Evolutionary conservation across 805 yeast genomes (phyloP).

Genomic region (Wickerhamomyces bovis): DNA sequence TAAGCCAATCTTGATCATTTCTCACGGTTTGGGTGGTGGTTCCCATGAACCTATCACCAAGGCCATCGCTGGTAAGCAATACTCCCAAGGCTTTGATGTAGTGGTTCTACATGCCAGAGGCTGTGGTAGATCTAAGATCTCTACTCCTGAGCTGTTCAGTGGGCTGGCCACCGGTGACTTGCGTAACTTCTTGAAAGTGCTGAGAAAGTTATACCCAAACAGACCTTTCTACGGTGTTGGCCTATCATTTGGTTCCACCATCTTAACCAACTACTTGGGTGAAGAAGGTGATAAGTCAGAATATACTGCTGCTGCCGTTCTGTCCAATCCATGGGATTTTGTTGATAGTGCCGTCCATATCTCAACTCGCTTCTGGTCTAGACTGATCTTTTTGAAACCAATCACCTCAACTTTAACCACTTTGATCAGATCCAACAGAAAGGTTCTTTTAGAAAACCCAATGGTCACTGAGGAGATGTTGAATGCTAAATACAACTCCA

Average conservation of each 20-base stretch:
- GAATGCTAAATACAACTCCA: constrained; percentile 31
- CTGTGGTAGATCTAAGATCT: constrained; percentile 66
- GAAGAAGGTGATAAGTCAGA: constrained; percentile 51
- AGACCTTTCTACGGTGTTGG: constrained; percentile 65
- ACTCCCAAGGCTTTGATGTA: constrained; percentile 44
- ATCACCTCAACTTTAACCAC: constrained; percentile 36
- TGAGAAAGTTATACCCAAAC: constrained; percentile 47
- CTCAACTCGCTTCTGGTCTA: constrained; percentile 32
- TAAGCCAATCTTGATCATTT: constrained; percentile 53
- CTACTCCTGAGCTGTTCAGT: constrained; percentile 60
- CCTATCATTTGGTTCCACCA: constrained; percentile 67
- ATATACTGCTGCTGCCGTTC: constrained; percentile 50
- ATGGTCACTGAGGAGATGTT: constrained; percentile 29
- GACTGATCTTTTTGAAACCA: constrained; percentile 34
- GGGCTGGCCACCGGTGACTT: constrained; percentile 69
- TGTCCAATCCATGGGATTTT: constrained; percentile 74
- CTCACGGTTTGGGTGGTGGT: constrained; percentile 78
- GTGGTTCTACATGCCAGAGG: constrained; percentile 68
- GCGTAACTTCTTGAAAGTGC: constrained; percentile 47
- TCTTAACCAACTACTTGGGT: constrained; percentile 62
- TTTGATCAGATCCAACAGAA: constrained; percentile 38
- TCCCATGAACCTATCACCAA: constrained; percentile 70
- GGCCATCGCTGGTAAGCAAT: constrained; percentile 41
- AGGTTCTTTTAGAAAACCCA: constrained; percentile 27
- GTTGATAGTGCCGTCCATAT: constrained; percentile 45